phyloP scores from a whole-genome alignment of 176 grass and related monocot species.

The Oropetium thomaeum region DNA sequence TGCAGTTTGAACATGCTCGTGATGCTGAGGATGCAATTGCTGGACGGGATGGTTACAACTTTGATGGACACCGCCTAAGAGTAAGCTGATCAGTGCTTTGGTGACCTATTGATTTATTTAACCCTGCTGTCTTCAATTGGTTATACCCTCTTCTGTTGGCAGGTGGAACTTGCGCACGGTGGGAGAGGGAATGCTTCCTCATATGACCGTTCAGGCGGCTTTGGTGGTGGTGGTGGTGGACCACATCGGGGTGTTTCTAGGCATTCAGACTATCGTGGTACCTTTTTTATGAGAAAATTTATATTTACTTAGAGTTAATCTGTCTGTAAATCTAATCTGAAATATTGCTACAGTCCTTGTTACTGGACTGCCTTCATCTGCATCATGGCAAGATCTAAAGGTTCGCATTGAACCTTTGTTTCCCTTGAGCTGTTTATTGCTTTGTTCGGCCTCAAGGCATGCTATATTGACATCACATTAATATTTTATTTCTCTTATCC shows the following conservation, averaged over 20 bases:
- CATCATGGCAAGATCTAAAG: constrained; percentile 99
- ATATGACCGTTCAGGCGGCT: constrained; percentile 44
- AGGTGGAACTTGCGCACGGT: constrained; percentile 96
- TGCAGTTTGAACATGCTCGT: constrained; percentile 92
- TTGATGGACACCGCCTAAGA: constrained; percentile 81
- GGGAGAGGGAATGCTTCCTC: constrained; percentile 73
- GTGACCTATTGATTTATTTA: background rate
- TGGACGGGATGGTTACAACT: constrained; percentile 89
- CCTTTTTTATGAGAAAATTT: constrained; percentile 9
- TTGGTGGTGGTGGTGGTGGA: constrained; percentile 40
- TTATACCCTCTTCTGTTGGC: constrained; percentile 1
- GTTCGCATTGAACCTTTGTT: constrained; percentile 23
- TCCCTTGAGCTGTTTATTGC: background rate
- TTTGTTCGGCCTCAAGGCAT: background rate
- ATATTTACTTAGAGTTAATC: background rate
- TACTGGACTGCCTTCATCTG: constrained; percentile 86
- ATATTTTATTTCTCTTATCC: constrained; percentile 2
- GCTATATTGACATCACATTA: background rate
- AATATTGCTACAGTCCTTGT: constrained; percentile 58
- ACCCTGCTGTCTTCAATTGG: background rate
- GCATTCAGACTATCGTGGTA: constrained; percentile 89
- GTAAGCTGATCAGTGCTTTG: constrained; percentile 32
- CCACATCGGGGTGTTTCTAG: constrained; percentile 75
- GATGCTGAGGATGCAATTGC: constrained; percentile 90
- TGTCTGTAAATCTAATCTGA: background rate